Evolutionary conservation across 257 asterid genomes (phyloP).

Genomic region (Agastache rugosa): DNA sequence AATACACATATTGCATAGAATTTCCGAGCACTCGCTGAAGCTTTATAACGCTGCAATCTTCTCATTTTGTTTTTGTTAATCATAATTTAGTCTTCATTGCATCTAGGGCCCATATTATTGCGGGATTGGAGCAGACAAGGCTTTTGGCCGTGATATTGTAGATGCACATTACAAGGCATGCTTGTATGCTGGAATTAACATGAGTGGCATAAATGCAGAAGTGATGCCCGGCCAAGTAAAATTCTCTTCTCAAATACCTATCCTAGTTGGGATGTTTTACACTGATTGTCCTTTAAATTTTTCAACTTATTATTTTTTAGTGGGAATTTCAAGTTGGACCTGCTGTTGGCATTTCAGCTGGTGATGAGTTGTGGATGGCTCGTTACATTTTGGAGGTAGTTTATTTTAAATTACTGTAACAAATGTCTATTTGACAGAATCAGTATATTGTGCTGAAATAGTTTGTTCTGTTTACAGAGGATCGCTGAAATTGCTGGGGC

Average conservation of each 20-base stretch:
- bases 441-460: constrained; percentile 22
- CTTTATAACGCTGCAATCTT: background rate
- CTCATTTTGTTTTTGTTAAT: background rate
- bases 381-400: constrained; percentile 90
- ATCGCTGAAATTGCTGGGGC: constrained; percentile 88
- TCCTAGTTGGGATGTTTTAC: background rate
- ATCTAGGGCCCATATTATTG: constrained; percentile 88
- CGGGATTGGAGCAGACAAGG: constrained; percentile 88
- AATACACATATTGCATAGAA: background rate
- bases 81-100: constrained; percentile 1
- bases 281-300: background rate
- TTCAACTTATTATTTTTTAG: constrained; percentile 36
- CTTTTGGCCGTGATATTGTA: constrained; percentile 85
- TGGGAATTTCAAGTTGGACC: constrained; percentile 99
- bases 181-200: constrained; percentile 80
- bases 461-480: constrained; percentile 58
- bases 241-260: background rate
- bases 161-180: constrained; percentile 91
- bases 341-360: constrained; percentile 85
- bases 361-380: constrained; percentile 90
- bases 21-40: background rate
- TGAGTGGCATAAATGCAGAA: constrained; percentile 90
- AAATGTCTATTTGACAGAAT: background rate
- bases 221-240: constrained; percentile 96
- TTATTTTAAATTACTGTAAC: background rate